Evolutionary conservation across 2,329 filamentous ascomycete genomes (phyloP), one percentile per base, ranked within the genome.

Genomic region (Botrytis squamosa): DNA sequence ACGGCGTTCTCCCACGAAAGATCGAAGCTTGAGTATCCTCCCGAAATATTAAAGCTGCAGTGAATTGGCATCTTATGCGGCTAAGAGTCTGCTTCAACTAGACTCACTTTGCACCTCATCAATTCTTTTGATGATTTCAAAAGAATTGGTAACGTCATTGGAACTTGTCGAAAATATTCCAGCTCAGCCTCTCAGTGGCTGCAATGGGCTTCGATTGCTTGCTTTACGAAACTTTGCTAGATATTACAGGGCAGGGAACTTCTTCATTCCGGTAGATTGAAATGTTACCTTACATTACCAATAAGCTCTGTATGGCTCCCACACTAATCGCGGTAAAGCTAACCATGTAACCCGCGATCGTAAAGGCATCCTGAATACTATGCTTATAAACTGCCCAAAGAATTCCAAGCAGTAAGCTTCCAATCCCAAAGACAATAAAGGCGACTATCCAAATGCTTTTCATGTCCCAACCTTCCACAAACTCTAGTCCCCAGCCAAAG

Each of bases 261-360:
- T 57, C n/a, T 8, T 3, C 52, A 57, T 12, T 29, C 52, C 52
- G 14, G 14, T 18, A 29, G 52, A 29, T 29, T 6, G 9, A 18
- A 57, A 57, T 57, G 49, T 16, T 22, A 25, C 29, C 40, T 71
- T 29, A 77, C 70, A 68, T 72, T 6, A 74, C 49, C 20, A 77
- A 52, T 57, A 75, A 52, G 87, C 86, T 73, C 49, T 76, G 76
- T 14, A 76, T 14, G 62, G 74, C 76, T 5, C 77, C 77, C 36
- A 77, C 64, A 49, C 59, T 75, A 4, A 78, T 64, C 6, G 72
- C 73, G 25, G 71, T 72, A 49, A 77, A 75, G 12, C 75, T 76
- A n/a, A 76, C 72, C 72, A 77, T 75, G 64, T 78, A 79, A 5
- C 70, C 73, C 52, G 76, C 70, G 49, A 77, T 75, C 7, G 75